Evolutionary conservation across 345 rosid genomes (phyloP).

Genomic region (Eucalyptus curtisii): DNA sequence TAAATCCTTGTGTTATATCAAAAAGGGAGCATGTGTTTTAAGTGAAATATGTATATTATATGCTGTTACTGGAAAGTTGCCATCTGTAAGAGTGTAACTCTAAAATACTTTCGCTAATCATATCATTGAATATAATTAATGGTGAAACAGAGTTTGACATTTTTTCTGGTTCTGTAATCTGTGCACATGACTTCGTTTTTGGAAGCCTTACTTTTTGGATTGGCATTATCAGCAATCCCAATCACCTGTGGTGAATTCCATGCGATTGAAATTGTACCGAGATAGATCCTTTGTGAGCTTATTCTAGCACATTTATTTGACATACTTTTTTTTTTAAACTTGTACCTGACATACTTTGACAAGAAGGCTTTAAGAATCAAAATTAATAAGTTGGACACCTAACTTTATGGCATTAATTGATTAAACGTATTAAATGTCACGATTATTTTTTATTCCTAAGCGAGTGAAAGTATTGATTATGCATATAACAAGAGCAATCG

Average conservation of each 20-base stretch:
- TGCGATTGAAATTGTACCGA: not conserved
- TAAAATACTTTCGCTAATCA: not conserved
- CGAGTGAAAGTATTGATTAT: not conserved
- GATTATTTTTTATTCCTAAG: not conserved
- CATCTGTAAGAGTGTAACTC: rapidly evolving
- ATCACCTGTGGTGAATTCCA: not conserved
- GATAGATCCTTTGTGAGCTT: not conserved
- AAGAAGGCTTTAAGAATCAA: not conserved
- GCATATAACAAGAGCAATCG: not conserved
- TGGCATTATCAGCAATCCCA: not conserved
- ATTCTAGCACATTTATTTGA: not conserved
- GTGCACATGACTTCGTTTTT: not conserved
- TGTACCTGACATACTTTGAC: not conserved
- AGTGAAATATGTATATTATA: not conserved
- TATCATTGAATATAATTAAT: not conserved
- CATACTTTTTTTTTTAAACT: not conserved
- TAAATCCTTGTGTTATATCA: not conserved
- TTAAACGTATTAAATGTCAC: not conserved
- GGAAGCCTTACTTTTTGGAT: not conserved
- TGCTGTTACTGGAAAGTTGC: not conserved
- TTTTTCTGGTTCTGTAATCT: not conserved
- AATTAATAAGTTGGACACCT: not conserved
- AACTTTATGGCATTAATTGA: not conserved
- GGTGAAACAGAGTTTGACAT: not conserved
- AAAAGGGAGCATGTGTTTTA: not conserved